These are phyloP conservation scores for Syzygium aqueum DNA, from an alignment of 345 rosid genomes.

Conservation along the genomic window DNA sequence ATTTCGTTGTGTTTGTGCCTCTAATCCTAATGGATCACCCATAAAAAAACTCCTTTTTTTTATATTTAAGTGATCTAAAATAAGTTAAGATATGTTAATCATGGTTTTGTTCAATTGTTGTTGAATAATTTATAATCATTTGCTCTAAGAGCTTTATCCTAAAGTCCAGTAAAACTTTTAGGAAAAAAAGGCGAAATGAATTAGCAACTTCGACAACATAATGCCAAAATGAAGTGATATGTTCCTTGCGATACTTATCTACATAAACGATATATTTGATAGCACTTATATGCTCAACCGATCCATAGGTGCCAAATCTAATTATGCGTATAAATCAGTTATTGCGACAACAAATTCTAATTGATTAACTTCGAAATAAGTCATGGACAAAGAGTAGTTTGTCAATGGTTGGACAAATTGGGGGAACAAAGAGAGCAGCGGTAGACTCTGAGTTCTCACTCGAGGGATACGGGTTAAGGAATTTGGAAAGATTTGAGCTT, in stretches of 20 bases:
- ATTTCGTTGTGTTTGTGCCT: no score
- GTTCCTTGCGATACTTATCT: neutral
- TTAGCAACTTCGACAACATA: neutral
- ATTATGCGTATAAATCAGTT: neutral
- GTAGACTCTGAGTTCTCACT: no score
- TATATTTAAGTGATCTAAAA: neutral
- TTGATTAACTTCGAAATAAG: neutral
- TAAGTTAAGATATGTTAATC: neutral
- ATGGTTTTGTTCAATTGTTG: neutral
- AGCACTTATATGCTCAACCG: neutral
- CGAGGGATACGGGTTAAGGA: neutral
- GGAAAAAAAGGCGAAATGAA: neutral
- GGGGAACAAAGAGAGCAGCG: no score
- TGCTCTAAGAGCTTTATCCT: neutral
- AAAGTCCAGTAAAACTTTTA: neutral
- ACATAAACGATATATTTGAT: neutral
- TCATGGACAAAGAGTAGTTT: no score
- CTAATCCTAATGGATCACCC: no score
- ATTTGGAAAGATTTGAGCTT: neutral
- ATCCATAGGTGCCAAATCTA: neutral
- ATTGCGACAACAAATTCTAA: neutral
- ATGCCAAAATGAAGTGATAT: neutral
- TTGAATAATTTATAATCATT: neutral
- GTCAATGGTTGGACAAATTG: no score
- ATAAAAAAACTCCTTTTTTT: neutral